Evolutionary conservation across 1,139 yeast genomes (phyloP), one percentile per base, ranked within the genome.

Genomic region (Hansenula anomala): DNA sequence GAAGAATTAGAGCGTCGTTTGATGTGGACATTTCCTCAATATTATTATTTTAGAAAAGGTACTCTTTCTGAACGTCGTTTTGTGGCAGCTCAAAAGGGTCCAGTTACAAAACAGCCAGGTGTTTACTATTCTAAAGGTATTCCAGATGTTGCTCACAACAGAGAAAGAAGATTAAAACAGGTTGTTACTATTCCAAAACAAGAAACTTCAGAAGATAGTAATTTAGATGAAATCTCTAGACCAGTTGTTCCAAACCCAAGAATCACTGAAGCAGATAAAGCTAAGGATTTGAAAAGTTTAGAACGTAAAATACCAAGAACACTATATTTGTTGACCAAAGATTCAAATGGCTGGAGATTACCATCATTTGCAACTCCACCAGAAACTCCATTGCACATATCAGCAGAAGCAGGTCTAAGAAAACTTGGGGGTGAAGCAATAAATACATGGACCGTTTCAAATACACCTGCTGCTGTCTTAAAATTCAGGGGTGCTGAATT

Each of bases 21-120:
- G 50, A 89, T 90, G 96, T 89, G 97, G 96, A 89, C 97, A 1
- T 92, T 92, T 62, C 97, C 98, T 6, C 80, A 83, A 52, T 89
- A 90, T 77, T 90, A 80, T 60, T 94, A 89, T 67, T 92, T 83
- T 67, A 86, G 85, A 59, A 83, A 77, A 52, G 97, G 97, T 46
- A 84, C 97, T 1, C 69, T 92, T 47, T 78, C 96, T 10, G 96
- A 89, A 59, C 86, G 89, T 59, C 78, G 78, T 54, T 92, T 80
- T 63, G 67, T 80, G 40, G 78, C 80, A 52, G 80, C 84, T 35
- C 96, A 90, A 58, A 73, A 71, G 44, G 81, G 82, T 39, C 95
- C 96, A 10, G 75, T 80, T 4, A 73, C 79, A 38, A 75, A 78
- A 51, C 80, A 80, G 48, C 84, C 88, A 22, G 85, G 80, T 48